A percentile compares a stretch with the other conserved stretches of the same genome.
Conservation (phyloP, 306 rosid species). For the Parietaria judaica region DNA sequence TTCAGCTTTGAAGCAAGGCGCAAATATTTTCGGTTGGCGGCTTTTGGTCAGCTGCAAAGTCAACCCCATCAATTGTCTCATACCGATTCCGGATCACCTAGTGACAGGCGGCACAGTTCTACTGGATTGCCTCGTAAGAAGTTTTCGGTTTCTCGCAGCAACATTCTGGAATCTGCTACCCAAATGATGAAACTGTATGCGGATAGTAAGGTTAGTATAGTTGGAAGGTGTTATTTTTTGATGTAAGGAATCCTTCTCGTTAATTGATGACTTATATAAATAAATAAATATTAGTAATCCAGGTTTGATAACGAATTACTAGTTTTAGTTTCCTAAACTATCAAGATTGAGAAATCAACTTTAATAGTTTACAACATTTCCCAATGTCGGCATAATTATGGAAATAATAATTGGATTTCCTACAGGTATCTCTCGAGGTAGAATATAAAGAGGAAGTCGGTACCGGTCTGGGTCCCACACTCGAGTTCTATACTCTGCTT, state of each 20-base stretch:
- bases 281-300: no score
- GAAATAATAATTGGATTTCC: no score
- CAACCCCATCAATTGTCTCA: slow-evolving; percentile 39
- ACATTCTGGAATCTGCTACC: slow-evolving; percentile 73
- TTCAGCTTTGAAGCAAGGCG: slow-evolving; percentile 90
- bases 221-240: no score
- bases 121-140: slow-evolving; percentile 64
- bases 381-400: no score
- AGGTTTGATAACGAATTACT: no score
- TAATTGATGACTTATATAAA: no score
- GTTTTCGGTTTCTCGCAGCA: slow-evolving; percentile 61
- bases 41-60: slow-evolving; percentile 52
- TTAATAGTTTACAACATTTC: no score
- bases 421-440: slow-evolving; percentile 63
- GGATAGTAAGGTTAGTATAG: slow-evolving; percentile 25
- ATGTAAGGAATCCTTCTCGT: no score
- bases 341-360: no score
- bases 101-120: slow-evolving; percentile 45
- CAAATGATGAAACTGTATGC: slow-evolving; percentile 84
- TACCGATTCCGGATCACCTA: slow-evolving; percentile 34
- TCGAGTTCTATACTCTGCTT: slow-evolving; percentile 92
- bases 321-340: no score
- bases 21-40: slow-evolving; percentile 75
- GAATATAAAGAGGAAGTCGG: slow-evolving; percentile 96
- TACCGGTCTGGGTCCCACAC: slow-evolving; percentile 97